Evolutionary conservation across 139 green algal genomes (phyloP).

Genomic region (Limnomonas spitsbergensis): DNA sequence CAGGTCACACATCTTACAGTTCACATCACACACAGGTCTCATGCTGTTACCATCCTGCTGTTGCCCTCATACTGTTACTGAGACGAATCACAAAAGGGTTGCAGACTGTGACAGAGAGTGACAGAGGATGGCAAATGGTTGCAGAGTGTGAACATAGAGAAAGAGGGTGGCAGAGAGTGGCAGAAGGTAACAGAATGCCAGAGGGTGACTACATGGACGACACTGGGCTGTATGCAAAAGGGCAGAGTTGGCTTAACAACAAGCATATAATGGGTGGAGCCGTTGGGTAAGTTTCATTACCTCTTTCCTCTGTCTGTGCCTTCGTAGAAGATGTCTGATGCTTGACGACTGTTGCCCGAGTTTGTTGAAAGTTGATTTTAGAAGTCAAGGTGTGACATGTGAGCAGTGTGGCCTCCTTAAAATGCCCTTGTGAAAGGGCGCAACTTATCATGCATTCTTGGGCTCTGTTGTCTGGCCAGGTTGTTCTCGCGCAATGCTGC

Average conservation of each 20-base stretch:
- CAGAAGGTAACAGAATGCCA: no score
- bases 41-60: no score
- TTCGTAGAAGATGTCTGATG: no score
- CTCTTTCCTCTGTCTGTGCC: no score
- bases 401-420: background rate
- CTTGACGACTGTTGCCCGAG: background rate
- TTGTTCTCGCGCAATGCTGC: background rate
- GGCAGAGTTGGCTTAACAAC: slow-evolving; percentile 84
- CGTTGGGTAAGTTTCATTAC: slow-evolving; percentile 74
- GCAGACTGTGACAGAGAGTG: no score
- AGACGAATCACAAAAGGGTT: no score
- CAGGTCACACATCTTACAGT: no score
- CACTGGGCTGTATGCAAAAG: slow-evolving; percentile 77
- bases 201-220: slow-evolving; percentile 97
- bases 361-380: background rate
- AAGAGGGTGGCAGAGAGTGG: no score
- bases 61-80: no score
- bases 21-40: no score
- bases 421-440: background rate
- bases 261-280: slow-evolving; percentile 94
- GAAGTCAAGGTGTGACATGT: background rate
- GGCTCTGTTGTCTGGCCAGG: background rate
- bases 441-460: background rate
- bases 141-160: no score
- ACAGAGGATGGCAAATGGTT: no score